A percentile compares a stretch with the other conserved stretches of the same genome.
Conservation (phyloP, 2,329 filamentous ascomycete genomes). For the Penicillium sp. region DNA sequence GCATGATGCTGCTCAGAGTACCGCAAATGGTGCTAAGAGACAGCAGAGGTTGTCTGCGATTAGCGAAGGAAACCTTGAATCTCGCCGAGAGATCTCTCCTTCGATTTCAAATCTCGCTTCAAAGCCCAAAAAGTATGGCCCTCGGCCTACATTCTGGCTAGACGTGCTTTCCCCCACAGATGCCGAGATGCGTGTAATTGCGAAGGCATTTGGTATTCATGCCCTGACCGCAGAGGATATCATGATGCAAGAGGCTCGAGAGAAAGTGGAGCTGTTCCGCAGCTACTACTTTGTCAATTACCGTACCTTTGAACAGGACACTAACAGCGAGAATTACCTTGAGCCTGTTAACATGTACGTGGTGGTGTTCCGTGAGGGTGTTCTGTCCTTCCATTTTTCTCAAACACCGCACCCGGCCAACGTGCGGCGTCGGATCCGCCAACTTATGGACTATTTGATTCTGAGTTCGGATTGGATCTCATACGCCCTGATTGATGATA, state of each 20-base stretch:
- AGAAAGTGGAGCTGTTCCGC: slow-evolving; percentile 96
- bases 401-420: slow-evolving; percentile 94
- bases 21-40: slow-evolving; percentile 15
- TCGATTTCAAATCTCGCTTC: slow-evolving; percentile 19
- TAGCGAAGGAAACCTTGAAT: slow-evolving; percentile 35
- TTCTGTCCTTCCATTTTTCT: slow-evolving; percentile 96
- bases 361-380: slow-evolving; percentile 91
- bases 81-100: slow-evolving; percentile 26
- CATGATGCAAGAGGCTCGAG: slow-evolving; percentile 92
- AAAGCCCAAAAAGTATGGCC: slow-evolving; percentile 60
- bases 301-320: slow-evolving; percentile 93
- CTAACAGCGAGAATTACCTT: slow-evolving; percentile 81
- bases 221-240: slow-evolving; percentile 95
- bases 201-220: slow-evolving; percentile 92
- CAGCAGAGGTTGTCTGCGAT: slow-evolving; percentile 37
- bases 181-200: slow-evolving; percentile 89
- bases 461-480: slow-evolving; percentile 96
- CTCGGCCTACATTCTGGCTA: slow-evolving; percentile 93
- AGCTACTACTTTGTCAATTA: slow-evolving; percentile 99
- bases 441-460: slow-evolving; percentile 89
- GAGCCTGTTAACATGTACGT: slow-evolving; percentile 98
- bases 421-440: slow-evolving; percentile 86
- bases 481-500: slow-evolving; percentile 96
- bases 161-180: slow-evolving; percentile 90
- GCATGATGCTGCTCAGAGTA: slow-evolving; percentile 5